Evolutionary conservation across 176 grass and related monocot genomes (phyloP), one percentile per base, ranked within the genome.

Genomic region (Aegilops longissima): DNA sequence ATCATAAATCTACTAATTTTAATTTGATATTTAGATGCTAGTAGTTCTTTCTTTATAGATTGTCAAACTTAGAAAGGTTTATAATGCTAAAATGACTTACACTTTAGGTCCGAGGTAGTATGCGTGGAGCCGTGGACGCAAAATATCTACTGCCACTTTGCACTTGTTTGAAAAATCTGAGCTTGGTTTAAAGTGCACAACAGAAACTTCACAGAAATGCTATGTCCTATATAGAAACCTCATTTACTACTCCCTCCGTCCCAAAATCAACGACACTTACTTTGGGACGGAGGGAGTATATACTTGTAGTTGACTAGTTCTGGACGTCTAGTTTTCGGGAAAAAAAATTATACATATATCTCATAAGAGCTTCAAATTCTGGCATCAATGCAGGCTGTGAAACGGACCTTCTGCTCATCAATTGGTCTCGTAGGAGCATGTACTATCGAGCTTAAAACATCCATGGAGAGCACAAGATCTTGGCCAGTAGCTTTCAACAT

Each of bases 401-500:
- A 77, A 82, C 0, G 1, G 29, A 71, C 51, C 2, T 78, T 90
- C 20, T 90, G 72, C 72, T 51, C 78, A 63, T 69, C 71, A 63
- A 16, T 81, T 76, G 82, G 78, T 52, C 79, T 86, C 12, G 4
- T 16, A 16, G 52, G 14, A 78, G 49, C 63, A 35, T 82, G 44
- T 63, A 34, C 5, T 66, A 82, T 90, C 70, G n/a, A 65, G 31
- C 36, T 82, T 38, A 82, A 78, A 52, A 82, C 12, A 27, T 77
- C 7, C 2, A 61, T 59, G 83, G 29, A 16, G 1, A 71, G 70
- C 3, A 23, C 5, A 72, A 71, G 64, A 72, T 86, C 79, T 64
- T 90, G 84, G 88, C 14, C 8, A 0, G 79, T 86, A 64, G 47
- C 23, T 3, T 86, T 90, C 38, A 83, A 78, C 6, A 73, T 25